Evolutionary conservation across 352 stramenopile species (phyloP).

Genomic region (Aphanomyces euteiches): DNA sequence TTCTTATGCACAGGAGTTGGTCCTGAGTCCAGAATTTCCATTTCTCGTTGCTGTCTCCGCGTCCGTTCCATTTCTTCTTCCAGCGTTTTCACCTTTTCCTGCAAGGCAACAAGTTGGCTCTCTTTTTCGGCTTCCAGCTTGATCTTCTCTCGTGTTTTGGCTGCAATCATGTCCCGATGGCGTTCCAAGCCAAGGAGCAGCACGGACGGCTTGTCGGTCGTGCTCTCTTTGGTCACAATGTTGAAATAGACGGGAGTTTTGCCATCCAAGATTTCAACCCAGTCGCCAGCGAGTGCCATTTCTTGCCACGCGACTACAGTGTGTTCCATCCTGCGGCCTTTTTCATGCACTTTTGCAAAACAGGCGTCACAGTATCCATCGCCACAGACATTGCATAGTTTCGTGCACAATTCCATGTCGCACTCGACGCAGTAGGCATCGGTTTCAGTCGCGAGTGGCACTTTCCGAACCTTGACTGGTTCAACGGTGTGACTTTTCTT

Average conservation of each 20-base stretch:
- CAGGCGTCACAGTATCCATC: constrained; percentile 70
- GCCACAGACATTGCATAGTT: constrained; percentile 71
- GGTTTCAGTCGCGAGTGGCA: constrained; percentile 43
- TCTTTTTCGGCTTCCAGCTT: constrained; percentile 53
- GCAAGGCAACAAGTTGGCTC: constrained; percentile 62
- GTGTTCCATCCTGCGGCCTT: constrained; percentile 58
- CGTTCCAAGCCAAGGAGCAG: constrained; percentile 54
- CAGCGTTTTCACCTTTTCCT: constrained; percentile 50
- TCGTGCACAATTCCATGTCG: constrained; percentile 42
- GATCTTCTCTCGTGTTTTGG: constrained; percentile 53
- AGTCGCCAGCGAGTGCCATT: constrained; percentile 55
- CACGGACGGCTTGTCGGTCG: constrained; percentile 45
- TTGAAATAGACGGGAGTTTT: constrained; percentile 62
- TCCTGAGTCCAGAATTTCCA: constrained; percentile 10
- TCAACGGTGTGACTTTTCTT: constrained; percentile 45
- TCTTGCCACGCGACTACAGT: constrained; percentile 56
- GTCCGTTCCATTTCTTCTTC: constrained; percentile 40
- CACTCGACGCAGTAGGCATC: constrained; percentile 73
- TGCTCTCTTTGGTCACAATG: constrained; percentile 74
- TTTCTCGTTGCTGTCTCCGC: constrained; percentile 7
- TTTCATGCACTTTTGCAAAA: constrained; percentile 47
- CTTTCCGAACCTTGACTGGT: constrained; percentile 52
- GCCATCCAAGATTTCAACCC: constrained; percentile 67
- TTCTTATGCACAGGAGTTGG: neutral
- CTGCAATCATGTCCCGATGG: constrained; percentile 49